Evolutionary conservation across 148 eudicot species (phyloP), one percentile per base, ranked within the genome.

Genomic region (Rhododendron ferrugineum): DNA sequence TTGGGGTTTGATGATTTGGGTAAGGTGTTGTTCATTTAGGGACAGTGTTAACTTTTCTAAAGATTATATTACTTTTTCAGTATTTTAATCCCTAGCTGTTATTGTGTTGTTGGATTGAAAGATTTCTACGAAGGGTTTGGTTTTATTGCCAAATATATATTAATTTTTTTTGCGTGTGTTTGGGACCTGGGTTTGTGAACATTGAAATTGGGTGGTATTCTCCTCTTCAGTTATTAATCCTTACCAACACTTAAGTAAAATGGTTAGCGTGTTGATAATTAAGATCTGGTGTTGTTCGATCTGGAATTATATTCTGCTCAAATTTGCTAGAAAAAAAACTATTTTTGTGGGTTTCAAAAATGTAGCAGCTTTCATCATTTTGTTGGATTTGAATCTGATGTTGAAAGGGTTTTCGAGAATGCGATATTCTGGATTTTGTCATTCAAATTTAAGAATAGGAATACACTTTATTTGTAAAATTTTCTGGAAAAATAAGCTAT

Each of bases 71-170:
- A 36, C 37, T 36, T 36, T 36, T 36, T 36, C 37, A 36, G 37
- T 36, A 30, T 56, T 40, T 49, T 30, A 50, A 16, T 28, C 2
- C 5, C 0, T 75, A 40, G 26, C 50, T 44, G n/a, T 47, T 20
- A 46, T 78, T 82, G 32, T 82, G 50, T n/a, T 82, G 52, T 82
- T 64, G 64, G 54, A 42, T 64, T 46, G 52, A 47, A 62, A 66
- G n/a, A 28, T 11, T 46, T 82, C 47, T 82, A 50, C 58, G 6
- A 11, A 26, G 34, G 75, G 11, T 36, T 42, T 40, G 50, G 50
- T 13, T 9, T 37, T 58, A 1, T 16, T 42, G 3, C 3, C 28
- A 30, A 13, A n/a, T 23, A 32, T 0, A 32, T 0, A 32, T 32
- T 32, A n/a, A n/a, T n/a, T 32, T 0, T 32, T 32, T 32, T 32